Evolutionary conservation across 768 basidiomycete species (phyloP).

Genomic region (Collybia nuda): DNA sequence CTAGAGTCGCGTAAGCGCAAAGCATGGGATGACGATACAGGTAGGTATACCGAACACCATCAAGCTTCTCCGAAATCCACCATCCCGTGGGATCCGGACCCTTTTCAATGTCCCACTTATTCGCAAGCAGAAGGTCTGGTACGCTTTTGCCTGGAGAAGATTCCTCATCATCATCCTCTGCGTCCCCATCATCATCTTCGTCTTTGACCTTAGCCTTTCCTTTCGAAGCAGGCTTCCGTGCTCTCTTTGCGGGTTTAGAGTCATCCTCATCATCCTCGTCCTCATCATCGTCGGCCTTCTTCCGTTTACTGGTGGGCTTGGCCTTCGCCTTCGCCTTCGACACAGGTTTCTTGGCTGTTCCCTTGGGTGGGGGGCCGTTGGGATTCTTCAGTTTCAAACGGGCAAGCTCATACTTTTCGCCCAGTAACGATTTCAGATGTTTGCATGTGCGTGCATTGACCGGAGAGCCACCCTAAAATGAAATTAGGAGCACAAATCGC

Average conservation of each 20-base stretch:
- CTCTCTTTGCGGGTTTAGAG: conserved; percentile 9
- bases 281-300: conserved; percentile 19
- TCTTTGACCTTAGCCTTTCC: conserved; percentile 20
- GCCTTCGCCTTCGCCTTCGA: conserved; percentile 15
- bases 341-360: conserved; percentile 17
- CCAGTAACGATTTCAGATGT: conserved; percentile 42
- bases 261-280: conserved; percentile 13
- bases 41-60: conserved; percentile 53
- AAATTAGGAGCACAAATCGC: background rate
- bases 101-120: conserved; percentile 55
- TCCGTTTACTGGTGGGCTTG: conserved; percentile 18
- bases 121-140: conserved; percentile 51
- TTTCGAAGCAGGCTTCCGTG: conserved; percentile 11
- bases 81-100: conserved; percentile 57
- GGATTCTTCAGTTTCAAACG: conserved; percentile 44
- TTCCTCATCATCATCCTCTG: conserved; percentile 29
- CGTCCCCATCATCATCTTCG: conserved; percentile 29
- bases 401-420: conserved; percentile 46
- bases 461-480: conserved; percentile 27
- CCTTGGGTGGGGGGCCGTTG: conserved; percentile 24
- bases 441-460: conserved; percentile 50
- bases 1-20: conserved; percentile 20
- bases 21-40: background rate
- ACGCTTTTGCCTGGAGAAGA: conserved; percentile 27
- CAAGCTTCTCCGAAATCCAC: conserved; percentile 64